phyloP scores from a whole-genome alignment of 2,329 filamentous ascomycete genomes.

The Trichoderma cornu-damae region DNA sequence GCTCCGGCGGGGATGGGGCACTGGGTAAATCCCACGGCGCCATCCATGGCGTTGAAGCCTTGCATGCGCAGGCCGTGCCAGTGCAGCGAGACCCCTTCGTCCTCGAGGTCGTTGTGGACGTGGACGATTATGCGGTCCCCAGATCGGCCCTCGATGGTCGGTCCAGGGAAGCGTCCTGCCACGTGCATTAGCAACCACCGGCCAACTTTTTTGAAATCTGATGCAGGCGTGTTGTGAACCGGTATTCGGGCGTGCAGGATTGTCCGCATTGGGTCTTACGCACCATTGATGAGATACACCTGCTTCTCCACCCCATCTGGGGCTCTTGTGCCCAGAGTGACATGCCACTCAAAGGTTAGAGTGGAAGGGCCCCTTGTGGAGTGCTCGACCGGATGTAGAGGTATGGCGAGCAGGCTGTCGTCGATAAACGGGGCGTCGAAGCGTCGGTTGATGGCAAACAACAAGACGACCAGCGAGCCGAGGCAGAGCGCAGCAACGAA shows the following conservation, averaged over 20 bases:
- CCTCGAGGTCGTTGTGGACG: constrained; percentile 56
- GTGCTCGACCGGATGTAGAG: constrained; percentile 21
- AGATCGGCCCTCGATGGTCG: constrained; percentile 63
- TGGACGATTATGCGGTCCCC: constrained; percentile 66
- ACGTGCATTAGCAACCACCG: background rate
- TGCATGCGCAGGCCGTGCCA: constrained; percentile 73
- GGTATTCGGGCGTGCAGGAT: background rate
- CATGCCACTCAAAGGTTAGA: constrained; percentile 23
- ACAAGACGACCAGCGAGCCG: background rate
- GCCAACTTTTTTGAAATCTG: background rate
- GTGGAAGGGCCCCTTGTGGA: constrained; percentile 18
- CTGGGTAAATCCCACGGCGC: constrained; percentile 46
- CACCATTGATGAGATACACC: constrained; percentile 27
- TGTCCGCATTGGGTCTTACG: background rate
- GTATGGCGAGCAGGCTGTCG: constrained; percentile 20
- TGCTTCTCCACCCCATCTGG: constrained; percentile 26
- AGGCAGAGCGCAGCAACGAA: constrained; percentile 10
- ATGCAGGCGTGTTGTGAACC: no score
- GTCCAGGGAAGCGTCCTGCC: constrained; percentile 59
- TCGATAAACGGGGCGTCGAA: background rate
- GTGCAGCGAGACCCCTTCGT: constrained; percentile 61
- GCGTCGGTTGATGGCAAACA: constrained; percentile 1
- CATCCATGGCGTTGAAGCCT: constrained; percentile 64
- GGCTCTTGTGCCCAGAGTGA: constrained; percentile 19
- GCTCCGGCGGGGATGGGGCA: constrained; percentile 48